These are phyloP conservation scores for Debaryomyces fabryi DNA, from an alignment of 1,139 yeast species.

Conservation along the genomic window DNA sequence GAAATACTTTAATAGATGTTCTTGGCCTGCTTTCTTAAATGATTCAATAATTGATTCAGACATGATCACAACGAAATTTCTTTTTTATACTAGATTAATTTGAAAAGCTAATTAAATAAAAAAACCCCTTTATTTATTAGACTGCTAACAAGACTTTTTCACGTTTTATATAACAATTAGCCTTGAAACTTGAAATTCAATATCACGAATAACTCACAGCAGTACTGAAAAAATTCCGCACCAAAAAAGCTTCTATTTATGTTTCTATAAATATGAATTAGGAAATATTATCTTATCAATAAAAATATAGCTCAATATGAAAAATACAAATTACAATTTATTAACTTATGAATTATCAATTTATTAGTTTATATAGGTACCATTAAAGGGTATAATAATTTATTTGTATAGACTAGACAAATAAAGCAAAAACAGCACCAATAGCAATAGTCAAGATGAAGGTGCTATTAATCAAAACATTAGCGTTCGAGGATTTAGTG, in stretches of 20 bases:
- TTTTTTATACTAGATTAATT: not conserved
- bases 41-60: slow-evolving; percentile 35
- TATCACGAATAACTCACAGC: not conserved
- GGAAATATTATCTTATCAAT: slow-evolving; percentile 1
- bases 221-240: slow-evolving; percentile 3
- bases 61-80: not conserved
- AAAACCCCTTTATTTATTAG: not conserved
- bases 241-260: not conserved
- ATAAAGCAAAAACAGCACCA: slow-evolving; percentile 8
- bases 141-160: not conserved
- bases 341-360: not conserved
- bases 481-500: slow-evolving; percentile 11
- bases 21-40: slow-evolving; percentile 53
- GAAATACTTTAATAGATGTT: slow-evolving; percentile 46
- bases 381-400: not conserved
- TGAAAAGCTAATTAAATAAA: not conserved
- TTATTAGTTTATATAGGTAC: not conserved
- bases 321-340: not conserved
- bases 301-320: not conserved
- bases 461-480: slow-evolving; percentile 5
- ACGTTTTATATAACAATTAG: not conserved
- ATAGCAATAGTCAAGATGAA: slow-evolving; percentile 8
- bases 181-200: not conserved
- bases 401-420: slow-evolving; percentile 5
- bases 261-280: not conserved